Base-by-base conservation (phyloP, 179 eudicot species). In the Patellifolia procumbens region DNA sequence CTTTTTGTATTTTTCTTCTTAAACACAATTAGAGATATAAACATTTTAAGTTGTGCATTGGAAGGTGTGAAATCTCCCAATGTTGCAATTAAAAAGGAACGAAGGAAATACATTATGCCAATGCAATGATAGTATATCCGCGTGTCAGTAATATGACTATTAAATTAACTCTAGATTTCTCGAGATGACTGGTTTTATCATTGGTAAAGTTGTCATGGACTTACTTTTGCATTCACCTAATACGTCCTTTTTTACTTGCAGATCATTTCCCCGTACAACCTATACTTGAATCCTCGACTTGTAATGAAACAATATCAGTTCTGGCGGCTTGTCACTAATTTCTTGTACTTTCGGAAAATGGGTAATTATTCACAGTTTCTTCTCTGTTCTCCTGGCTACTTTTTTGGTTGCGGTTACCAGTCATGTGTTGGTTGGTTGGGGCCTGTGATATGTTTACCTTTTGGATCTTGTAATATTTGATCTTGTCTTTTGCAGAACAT, bases 311-410 rank as follows among this genome's bases (percentile, higher is more conserved):
- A 89, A 31, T 92, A 95, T 78, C 93, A 95, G 80, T 74, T 91
- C 51, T 95, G 99, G 98, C 91, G 98, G n/a, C 97, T 94, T 43
- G 51, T 94, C 42, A 93, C 97, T 48, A 95, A 92, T 79, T 95
- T 95, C 83, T 82, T 95, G 71, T 95, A 95, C 86, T 91, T 95
- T 84, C 85, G 99, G 58, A 91, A 95, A 66, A 92, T 95, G 99
- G 99, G 99, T 93, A 88, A 85, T 39, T 24, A 4, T 60, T 19
- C 28, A 28, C 52, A 28, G 20, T 52, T 26, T 22, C 7, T 26
- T 70, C 60, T 72, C 46, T 73, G 45, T 78, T 42, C 32, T 31
- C 49, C 6, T 22, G 0, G 20, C 6, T 70, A 26, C 22, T 66
- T 31, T 69, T 34, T 61, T 8, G 22, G 58, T 31, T 46, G 12